phyloP scores from a whole-genome alignment of 2,329 filamentous ascomycete species.

The Botrytis medusae region DNA sequence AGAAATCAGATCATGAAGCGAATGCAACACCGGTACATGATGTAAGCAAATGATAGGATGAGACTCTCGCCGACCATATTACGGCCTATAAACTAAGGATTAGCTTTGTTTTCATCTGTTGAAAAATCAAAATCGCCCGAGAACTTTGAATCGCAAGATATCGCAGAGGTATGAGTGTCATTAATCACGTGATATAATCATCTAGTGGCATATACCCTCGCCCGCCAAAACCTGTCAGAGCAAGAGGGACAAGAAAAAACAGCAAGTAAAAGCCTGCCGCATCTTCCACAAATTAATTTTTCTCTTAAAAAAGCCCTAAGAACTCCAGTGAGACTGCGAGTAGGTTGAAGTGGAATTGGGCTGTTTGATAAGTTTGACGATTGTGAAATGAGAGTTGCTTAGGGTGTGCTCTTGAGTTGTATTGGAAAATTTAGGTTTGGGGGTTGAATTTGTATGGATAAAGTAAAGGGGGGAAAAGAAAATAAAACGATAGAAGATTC shows the following conservation, averaged over 20 bases:
- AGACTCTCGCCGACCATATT: background rate
- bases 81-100: rapidly evolving
- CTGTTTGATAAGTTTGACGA: too few relatives aligned
- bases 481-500: background rate
- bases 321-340: background rate
- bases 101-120: rapidly evolving
- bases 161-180: background rate
- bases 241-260: background rate
- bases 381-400: too few relatives aligned
- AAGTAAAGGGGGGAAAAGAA: background rate
- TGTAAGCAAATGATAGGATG: background rate
- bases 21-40: background rate
- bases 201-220: too few relatives aligned
- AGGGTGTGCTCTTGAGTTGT: too few relatives aligned
- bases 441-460: too few relatives aligned
- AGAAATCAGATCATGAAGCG: background rate
- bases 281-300: too few relatives aligned
- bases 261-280: background rate
- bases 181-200: rapidly evolving
- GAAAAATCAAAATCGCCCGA: background rate
- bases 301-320: background rate
- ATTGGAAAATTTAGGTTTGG: too few relatives aligned
- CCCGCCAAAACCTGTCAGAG: background rate
- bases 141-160: background rate
- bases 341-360: too few relatives aligned